Conservation (phyloP, 768 basidiomycete species). For the Mycena filopes region DNA sequence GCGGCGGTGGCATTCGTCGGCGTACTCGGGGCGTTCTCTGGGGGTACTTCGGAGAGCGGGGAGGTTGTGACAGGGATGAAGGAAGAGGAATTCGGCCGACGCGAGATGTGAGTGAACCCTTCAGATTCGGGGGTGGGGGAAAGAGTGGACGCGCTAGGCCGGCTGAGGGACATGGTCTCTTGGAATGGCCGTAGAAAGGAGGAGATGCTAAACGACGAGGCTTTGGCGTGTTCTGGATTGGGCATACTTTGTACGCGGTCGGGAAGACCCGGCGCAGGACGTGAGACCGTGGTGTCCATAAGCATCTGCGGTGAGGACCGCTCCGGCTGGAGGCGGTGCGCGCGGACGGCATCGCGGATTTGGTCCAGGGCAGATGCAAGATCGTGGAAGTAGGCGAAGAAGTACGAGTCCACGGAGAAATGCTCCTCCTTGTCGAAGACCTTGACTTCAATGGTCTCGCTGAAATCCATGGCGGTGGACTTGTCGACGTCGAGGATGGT, state of each 20-base stretch:
- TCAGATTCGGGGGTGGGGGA: slow-evolving; percentile 52
- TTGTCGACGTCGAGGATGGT: slow-evolving; percentile 89
- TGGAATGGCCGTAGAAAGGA: slow-evolving; percentile 77
- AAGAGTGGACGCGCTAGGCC: slow-evolving; percentile 44
- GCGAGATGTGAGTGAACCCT: slow-evolving; percentile 79
- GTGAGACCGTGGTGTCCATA: slow-evolving; percentile 69
- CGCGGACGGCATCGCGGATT: slow-evolving; percentile 81
- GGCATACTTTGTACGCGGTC: slow-evolving; percentile 56
- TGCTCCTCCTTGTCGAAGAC: slow-evolving; percentile 86
- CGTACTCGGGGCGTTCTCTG: slow-evolving; percentile 30
- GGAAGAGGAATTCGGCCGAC: slow-evolving; percentile 60
- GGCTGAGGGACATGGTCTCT: slow-evolving; percentile 52
- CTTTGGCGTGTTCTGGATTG: slow-evolving; percentile 43
- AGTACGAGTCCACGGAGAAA: slow-evolving; percentile 86
- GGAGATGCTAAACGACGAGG: slow-evolving; percentile 66
- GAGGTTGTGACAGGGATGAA: slow-evolving; percentile 72
- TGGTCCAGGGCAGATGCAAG: slow-evolving; percentile 79
- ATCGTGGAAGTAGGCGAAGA: slow-evolving; percentile 95
- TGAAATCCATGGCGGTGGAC: slow-evolving; percentile 92
- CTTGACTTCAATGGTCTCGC: slow-evolving; percentile 95
- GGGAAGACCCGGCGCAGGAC: slow-evolving; percentile 44
- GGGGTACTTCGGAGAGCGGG: slow-evolving; percentile 36
- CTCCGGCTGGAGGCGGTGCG: slow-evolving; percentile 55
- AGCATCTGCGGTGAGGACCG: slow-evolving; percentile 49
- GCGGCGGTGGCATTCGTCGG: slow-evolving; percentile 39